A percentile compares a stretch with the other conserved stretches of the same genome.
phyloP scores from a whole-genome alignment of 2,329 filamentous ascomycete genomes.

The Chrysoporthe deuterocubensis region DNA sequence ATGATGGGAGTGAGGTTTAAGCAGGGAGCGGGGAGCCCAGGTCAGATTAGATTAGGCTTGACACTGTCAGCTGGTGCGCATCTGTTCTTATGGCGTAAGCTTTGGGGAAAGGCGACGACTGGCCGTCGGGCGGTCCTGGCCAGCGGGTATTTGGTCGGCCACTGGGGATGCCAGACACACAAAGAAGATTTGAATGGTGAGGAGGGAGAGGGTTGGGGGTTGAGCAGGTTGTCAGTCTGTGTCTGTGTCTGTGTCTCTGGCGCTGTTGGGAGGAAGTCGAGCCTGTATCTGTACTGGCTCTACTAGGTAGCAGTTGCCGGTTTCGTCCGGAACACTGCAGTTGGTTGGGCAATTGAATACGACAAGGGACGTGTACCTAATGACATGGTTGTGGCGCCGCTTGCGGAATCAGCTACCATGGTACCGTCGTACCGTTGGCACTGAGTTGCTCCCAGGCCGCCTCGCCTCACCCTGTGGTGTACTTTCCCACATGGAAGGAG shows the following conservation, averaged over 20 bases:
- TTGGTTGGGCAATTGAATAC: conserved; percentile 25
- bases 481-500: background rate
- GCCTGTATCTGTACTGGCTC: conserved; percentile 11
- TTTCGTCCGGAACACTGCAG: conserved; percentile 13
- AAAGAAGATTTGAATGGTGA: background rate
- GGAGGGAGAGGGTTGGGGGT: background rate
- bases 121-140: conserved; percentile 2
- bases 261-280: background rate
- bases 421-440: background rate
- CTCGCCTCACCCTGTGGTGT: background rate
- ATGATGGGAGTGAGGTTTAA: background rate
- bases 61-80: conserved; percentile 10
- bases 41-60: conserved; percentile 2
- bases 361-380: background rate
- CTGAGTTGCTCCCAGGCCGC: background rate
- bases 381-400: conserved; percentile 7
- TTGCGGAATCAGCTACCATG: conserved; percentile 3
- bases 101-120: conserved; percentile 6
- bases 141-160: background rate
- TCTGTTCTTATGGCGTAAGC: conserved; percentile 1
- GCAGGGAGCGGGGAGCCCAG: background rate
- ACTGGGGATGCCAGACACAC: background rate
- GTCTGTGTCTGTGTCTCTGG: conserved; percentile 1
- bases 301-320: background rate
- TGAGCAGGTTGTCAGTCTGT: background rate